Conservation (phyloP, 129 eudicot species). For the Centaurea solstitialis region DNA sequence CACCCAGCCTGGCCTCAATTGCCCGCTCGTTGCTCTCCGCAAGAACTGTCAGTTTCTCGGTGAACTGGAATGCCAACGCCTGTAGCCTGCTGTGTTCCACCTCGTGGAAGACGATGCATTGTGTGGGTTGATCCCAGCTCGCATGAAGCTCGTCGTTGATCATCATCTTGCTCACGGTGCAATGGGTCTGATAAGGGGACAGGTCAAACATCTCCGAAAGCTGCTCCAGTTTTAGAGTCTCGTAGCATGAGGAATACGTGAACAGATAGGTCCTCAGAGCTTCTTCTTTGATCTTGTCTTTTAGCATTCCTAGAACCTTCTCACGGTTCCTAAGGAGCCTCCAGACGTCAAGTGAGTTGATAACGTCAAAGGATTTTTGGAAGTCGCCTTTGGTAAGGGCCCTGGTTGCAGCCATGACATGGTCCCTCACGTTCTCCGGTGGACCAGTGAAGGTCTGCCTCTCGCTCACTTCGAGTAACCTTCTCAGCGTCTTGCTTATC, state of each 20-base stretch:
- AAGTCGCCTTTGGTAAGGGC: conserved; percentile 84
- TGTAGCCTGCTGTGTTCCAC: conserved; percentile 70
- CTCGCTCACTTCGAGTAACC: conserved; percentile 67
- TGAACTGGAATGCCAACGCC: conserved; percentile 68
- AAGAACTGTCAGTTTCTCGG: conserved; percentile 64
- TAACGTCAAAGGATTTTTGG: conserved; percentile 62
- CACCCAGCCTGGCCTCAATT: conserved; percentile 59
- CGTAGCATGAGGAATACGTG: conserved; percentile 54
- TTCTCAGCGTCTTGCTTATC: conserved; percentile 73
- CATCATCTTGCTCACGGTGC: conserved; percentile 81
- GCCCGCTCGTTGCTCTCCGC: conserved; percentile 77
- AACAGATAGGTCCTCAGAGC: conserved; percentile 76
- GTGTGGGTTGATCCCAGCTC: conserved; percentile 76
- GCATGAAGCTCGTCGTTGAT: conserved; percentile 81
- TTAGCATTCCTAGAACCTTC: conserved; percentile 63
- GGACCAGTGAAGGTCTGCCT: conserved; percentile 77
- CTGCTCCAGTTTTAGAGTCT: conserved; percentile 61
- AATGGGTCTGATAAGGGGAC: conserved; percentile 51
- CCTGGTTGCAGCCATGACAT: conserved; percentile 78
- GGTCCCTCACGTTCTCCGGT: conserved; percentile 86
- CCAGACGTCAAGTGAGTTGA: conserved; percentile 84
- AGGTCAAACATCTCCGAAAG: conserved; percentile 79
- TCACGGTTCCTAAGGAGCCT: conserved; percentile 57
- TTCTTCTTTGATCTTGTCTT: conserved; percentile 75
- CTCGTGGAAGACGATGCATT: conserved; percentile 70